Evolutionary conservation across 2,329 filamentous ascomycete species (phyloP), one percentile per base, ranked within the genome.

Genomic region (Phialocephala subalpina): DNA sequence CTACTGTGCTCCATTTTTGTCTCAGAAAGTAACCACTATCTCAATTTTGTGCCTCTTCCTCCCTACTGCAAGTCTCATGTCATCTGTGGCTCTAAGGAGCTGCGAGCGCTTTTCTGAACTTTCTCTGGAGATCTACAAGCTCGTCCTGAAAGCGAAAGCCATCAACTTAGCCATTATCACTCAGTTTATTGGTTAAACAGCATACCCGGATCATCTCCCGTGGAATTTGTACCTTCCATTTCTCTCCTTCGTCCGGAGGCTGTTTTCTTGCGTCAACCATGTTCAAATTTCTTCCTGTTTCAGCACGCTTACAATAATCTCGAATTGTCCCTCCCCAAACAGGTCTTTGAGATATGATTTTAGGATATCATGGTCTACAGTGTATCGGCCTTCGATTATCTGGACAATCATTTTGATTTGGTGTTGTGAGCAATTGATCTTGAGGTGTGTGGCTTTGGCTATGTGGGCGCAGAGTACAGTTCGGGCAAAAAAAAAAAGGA

Each of bases 331-430:
- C 29, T 56, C 52, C 29, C 25, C 52, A 56, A 56, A 56, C 52
- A 56, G 18, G 52, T 56, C 52, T 56, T 56, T 18, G 52, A 56
- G 52, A 18, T 56, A 56, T 18, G 52, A 56, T 56, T 56, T 56
- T 56, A 56, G 52, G 29, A 56, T 56, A 22, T 56, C 52, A 56
- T 56, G 25, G 18, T 56, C 52, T 56, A 56, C 52, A 56, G 52
- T 56, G 18, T 56, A 56, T 18, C 52, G 52, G 29, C 52, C 29
- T 33, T 56, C 52, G 52, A 56, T 56, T 22, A 56, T 56, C 52
- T 56, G 52, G 52, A 56, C 52, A 18, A 56, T 14, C 52, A 56
- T 56, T 56, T 56, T 22, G 52, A 56, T 56, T 56, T n/a, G 52
- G 5, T 27, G 52, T 56, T 12, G 14, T 33, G 52, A 18, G 52